phyloP scores from a whole-genome alignment of 139 green algal genomes.

The Picochlorum costavermella region DNA sequence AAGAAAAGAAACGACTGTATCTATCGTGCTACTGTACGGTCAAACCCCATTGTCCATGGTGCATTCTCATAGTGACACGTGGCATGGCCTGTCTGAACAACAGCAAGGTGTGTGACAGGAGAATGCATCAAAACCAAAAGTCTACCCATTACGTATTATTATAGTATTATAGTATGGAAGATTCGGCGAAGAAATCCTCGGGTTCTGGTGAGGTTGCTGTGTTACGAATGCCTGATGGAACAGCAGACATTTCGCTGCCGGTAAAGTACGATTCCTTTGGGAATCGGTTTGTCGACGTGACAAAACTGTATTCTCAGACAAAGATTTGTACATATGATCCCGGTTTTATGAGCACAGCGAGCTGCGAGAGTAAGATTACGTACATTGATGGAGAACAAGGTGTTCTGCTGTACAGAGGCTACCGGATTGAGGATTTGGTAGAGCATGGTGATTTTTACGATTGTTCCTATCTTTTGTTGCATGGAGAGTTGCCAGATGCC shows the following conservation, averaged over 20 bases:
- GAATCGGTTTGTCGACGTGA: conserved; percentile 40
- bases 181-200: neutral
- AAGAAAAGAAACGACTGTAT: no score
- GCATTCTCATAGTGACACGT: no score
- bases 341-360: conserved; percentile 56
- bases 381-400: conserved; percentile 65
- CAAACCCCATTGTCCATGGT: no score
- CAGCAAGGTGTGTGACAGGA: no score
- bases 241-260: conserved; percentile 13
- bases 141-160: neutral
- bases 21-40: no score
- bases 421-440: conserved; percentile 54
- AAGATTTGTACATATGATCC: conserved; percentile 70
- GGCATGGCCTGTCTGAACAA: no score
- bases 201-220: conserved; percentile 7
- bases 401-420: conserved; percentile 59
- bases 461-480: conserved; percentile 45
- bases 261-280: conserved; percentile 29
- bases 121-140: neutral
- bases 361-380: conserved; percentile 55
- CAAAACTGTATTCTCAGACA: conserved; percentile 33
- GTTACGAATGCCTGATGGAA: conserved; percentile 13
- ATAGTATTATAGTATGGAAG: no score
- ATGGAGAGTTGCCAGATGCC: conserved; percentile 51
- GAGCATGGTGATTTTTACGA: conserved; percentile 55